Evolutionary conservation across 208 protist genomes (phyloP), one percentile per base, ranked within the genome.

Genomic region (Wallacemonas sp.): DNA sequence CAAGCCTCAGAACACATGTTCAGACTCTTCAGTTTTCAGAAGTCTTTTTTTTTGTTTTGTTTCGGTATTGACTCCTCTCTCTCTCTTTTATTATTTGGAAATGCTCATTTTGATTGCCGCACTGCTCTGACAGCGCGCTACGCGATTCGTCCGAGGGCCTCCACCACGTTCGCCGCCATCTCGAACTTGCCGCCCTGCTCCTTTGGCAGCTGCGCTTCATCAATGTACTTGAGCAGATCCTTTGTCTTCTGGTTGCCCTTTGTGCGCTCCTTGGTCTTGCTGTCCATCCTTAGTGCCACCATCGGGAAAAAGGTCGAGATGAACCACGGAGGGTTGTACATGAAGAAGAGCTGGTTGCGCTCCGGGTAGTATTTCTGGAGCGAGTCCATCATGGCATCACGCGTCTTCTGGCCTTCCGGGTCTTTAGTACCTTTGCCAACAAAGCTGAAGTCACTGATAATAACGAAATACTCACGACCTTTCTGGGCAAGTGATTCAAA

Each of bases 291-390:
- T 26, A 68, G 24, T 6, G 41, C 41, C 12, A 64, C 56, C 2
- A 73, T 19, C 15, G 51, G 33, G 27, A 62, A 65, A 0, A 82
- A 38, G 15, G 58, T 36, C 15, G 45, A 47, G 21, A 82, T 61
- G 47, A 77, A 82, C 70, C 76, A 82, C 19, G 76, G 76, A 14
- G 59, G 55, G 26, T 64, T 62, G 60, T 71, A 78, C 45, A 82
- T 59, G 19, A 75, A 44, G 19, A 70, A 28, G 14, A 55, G 15
- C 31, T 68, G 64, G 11, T 70, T 49, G 22, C 72, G 56, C 39
- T 78, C 70, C 1, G 76, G 76, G 56, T 82, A 82, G 56, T 78
- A 69, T 19, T 74, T 49, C 28, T 82, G 64, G 39, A 82, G 36
- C 11, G 73, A 74, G 21, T 72, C 51, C 45, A 69, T 82, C 45